These are phyloP conservation scores for Cryptococcus hybrid DNA, from an alignment of 1,284 basidiomycete species.

Conservation along the genomic window DNA sequence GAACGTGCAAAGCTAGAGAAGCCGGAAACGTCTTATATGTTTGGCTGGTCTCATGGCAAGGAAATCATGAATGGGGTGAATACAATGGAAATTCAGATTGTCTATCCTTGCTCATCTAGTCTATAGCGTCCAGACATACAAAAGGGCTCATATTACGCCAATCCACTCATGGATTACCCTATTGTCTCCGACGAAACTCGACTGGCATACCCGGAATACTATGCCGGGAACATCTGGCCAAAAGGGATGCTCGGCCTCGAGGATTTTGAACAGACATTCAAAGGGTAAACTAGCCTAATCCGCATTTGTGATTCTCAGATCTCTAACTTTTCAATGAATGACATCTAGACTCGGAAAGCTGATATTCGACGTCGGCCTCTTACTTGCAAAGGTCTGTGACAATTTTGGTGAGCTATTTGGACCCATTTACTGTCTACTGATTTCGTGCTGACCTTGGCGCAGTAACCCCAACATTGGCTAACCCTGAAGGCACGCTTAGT, in stretches of 20 bases:
- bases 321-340: not conserved
- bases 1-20: slow-evolving; percentile 65
- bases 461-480: too few relatives aligned
- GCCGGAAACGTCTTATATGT: slow-evolving; percentile 51
- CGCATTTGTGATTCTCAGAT: not conserved
- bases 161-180: slow-evolving; percentile 68
- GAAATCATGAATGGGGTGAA: slow-evolving; percentile 91
- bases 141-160: slow-evolving; percentile 91
- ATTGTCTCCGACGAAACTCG: slow-evolving; percentile 58
- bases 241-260: slow-evolving; percentile 58
- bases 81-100: slow-evolving; percentile 3
- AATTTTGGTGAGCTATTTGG: slow-evolving; percentile 63
- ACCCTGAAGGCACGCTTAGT: slow-evolving; percentile 10
- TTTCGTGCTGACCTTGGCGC: too few relatives aligned
- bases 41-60: slow-evolving; percentile 93
- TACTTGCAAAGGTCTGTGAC: slow-evolving; percentile 80
- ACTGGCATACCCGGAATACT: slow-evolving; percentile 63
- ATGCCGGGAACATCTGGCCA: slow-evolving; percentile 61
- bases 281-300: slow-evolving; percentile 57
- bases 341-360: slow-evolving; percentile 57
- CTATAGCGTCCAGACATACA: slow-evolving; percentile 59
- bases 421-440: too few relatives aligned
- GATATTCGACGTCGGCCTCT: slow-evolving; percentile 72
- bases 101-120: not conserved
- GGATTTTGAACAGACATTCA: slow-evolving; percentile 81